These are phyloP conservation scores for Cymbomonas tetramitiformis DNA, from an alignment of 139 green algal species.

Conservation along the genomic window DNA sequence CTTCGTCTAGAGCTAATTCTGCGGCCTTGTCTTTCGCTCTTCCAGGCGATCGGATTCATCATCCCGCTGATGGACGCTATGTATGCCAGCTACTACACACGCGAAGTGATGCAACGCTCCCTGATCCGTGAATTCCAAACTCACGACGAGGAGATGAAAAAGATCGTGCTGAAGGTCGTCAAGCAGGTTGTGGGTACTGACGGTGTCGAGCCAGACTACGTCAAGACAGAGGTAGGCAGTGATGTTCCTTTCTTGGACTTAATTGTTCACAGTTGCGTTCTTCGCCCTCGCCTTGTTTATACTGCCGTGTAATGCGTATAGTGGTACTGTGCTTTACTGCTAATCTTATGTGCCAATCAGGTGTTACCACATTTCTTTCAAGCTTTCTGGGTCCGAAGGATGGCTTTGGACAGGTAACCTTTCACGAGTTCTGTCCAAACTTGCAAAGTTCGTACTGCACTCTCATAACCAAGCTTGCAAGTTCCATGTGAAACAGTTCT, in stretches of 20 bases:
- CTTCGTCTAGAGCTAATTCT: too few species aligned
- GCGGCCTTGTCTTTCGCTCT: too few species aligned
- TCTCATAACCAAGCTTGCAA: too few species aligned
- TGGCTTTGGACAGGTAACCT: slow-evolving; percentile 91
- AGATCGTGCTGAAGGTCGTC: slow-evolving; percentile 98
- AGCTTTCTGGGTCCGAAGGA: slow-evolving; percentile 90
- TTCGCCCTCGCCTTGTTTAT: too few species aligned
- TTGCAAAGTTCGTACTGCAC: too few species aligned
- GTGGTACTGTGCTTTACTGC: too few species aligned
- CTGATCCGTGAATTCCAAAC: slow-evolving; percentile 91
- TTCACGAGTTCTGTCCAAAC: too few species aligned
- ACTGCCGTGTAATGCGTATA: too few species aligned
- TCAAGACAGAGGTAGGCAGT: slow-evolving; percentile 62
- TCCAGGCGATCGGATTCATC: slow-evolving; percentile 91
- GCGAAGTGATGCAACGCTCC: slow-evolving; percentile 92
- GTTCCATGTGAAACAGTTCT: too few species aligned
- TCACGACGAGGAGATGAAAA: slow-evolving; percentile 99
- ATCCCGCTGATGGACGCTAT: slow-evolving; percentile 96
- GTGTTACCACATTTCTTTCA: slow-evolving; percentile 93
- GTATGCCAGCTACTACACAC: slow-evolving; percentile 96
- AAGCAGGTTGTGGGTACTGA: slow-evolving; percentile 93
- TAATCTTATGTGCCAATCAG: too few species aligned
- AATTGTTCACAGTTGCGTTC: too few species aligned
- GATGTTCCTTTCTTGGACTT: too few species aligned
- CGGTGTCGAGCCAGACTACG: slow-evolving; percentile 87